Evolutionary conservation across 73 alveolate genomes (phyloP).

Genomic region (Paramecium octaurelia): DNA sequence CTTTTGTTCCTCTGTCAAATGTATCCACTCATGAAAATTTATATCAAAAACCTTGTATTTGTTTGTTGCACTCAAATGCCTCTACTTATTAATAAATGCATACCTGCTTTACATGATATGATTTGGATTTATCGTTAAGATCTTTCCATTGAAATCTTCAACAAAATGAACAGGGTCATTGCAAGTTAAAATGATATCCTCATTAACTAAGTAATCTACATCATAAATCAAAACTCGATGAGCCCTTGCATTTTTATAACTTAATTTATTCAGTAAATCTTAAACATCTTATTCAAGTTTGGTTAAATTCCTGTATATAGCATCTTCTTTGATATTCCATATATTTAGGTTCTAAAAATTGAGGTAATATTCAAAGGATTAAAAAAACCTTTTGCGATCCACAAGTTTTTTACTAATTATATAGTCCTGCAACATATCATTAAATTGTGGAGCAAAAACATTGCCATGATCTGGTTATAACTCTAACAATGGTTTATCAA

Average conservation of each 20-base stretch:
- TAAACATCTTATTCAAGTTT: neutral
- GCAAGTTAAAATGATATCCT: neutral
- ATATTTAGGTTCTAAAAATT: neutral
- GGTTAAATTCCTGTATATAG: neutral
- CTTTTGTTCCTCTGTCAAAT: neutral
- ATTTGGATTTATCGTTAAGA: neutral
- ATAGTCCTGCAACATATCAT: neutral
- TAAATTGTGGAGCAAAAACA: neutral
- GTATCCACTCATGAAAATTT: neutral
- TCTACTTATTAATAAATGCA: neutral
- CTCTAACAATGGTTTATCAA: neutral
- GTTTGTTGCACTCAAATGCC: neutral
- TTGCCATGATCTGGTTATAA: neutral
- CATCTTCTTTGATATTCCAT: neutral
- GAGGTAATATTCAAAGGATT: neutral
- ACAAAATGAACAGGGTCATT: slow-evolving; percentile 30
- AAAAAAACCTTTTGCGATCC: neutral
- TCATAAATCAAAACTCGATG: neutral
- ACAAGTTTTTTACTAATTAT: neutral
- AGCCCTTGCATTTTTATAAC: neutral
- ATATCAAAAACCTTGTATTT: neutral
- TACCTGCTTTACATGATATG: slow-evolving; percentile 8
- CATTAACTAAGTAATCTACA: slow-evolving; percentile 6
- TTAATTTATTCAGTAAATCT: neutral
- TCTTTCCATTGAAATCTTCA: neutral